A percentile compares a stretch with the other conserved stretches of the same genome.
phyloP scores from a whole-genome alignment of 768 basidiomycete genomes.

The Tylopilus plumbeoviolaceoides region DNA sequence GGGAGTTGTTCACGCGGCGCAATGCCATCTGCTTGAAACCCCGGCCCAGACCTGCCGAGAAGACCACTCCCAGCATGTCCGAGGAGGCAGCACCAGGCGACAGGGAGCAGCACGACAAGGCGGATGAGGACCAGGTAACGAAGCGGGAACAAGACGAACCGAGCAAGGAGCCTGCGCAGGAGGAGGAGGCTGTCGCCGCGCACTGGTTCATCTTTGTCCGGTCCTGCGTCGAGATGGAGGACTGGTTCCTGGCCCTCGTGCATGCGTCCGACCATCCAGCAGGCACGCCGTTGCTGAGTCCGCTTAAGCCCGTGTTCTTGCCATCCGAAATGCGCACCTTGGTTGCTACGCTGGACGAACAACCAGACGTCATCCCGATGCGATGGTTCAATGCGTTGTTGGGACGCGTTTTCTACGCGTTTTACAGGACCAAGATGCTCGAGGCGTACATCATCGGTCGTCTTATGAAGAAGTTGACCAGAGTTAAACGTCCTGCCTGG shows the following conservation, averaged over 20 bases:
- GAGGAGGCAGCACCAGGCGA: constrained; percentile 45
- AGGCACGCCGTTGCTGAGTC: constrained; percentile 55
- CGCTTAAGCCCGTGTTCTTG: constrained; percentile 63
- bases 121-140: neutral
- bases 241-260: constrained; percentile 86
- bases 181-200: constrained; percentile 52
- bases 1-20: constrained; percentile 86
- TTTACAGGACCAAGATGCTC: constrained; percentile 78
- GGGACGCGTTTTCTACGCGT: constrained; percentile 89
- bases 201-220: constrained; percentile 96
- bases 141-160: constrained; percentile 38
- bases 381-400: constrained; percentile 96
- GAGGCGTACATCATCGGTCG: constrained; percentile 83
- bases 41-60: constrained; percentile 34
- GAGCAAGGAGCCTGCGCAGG: constrained; percentile 36
- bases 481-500: constrained; percentile 85
- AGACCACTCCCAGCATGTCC: constrained; percentile 46
- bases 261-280: constrained; percentile 67
- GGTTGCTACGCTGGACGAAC: constrained; percentile 82
- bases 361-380: constrained; percentile 95
- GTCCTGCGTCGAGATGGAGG: constrained; percentile 90
- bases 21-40: constrained; percentile 81
- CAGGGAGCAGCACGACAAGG: constrained; percentile 30
- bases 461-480: constrained; percentile 90
- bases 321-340: constrained; percentile 78